A percentile compares a stretch with the other conserved stretches of the same genome.
Evolutionary conservation across 1,284 basidiomycete species (phyloP).

Genomic region (Malassezia cuniculi): DNA sequence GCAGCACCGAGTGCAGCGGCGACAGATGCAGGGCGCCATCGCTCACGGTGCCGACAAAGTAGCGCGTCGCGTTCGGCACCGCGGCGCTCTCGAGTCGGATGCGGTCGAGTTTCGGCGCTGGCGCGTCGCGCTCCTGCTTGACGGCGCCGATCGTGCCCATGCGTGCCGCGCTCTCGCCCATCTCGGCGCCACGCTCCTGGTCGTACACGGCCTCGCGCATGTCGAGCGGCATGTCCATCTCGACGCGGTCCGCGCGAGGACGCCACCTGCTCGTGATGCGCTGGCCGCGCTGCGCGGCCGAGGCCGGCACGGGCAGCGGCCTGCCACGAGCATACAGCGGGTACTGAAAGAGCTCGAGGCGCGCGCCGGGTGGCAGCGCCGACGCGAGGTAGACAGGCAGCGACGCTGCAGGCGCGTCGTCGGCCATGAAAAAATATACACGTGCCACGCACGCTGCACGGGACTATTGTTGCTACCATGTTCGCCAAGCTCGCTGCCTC

Average conservation of each 20-base stretch:
- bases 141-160: slow-evolving; percentile 15
- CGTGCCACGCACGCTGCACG: background rate
- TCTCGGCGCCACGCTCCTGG: slow-evolving; percentile 26
- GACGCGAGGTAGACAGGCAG: slow-evolving; percentile 39
- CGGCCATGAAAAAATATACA: background rate
- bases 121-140: slow-evolving; percentile 17
- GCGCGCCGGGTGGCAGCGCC: slow-evolving; percentile 23
- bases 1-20: slow-evolving; percentile 28
- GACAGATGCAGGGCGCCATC: slow-evolving; percentile 38
- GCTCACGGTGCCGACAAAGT: slow-evolving; percentile 38
- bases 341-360: slow-evolving; percentile 38
- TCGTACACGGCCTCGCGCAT: slow-evolving; percentile 36
- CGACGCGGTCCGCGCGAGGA: slow-evolving; percentile 32
- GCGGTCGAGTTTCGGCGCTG: slow-evolving; percentile 22
- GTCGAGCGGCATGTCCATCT: slow-evolving; percentile 41
- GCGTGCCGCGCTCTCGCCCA: slow-evolving; percentile 16
- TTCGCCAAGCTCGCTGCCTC: slow-evolving; percentile 7
- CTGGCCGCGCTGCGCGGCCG: slow-evolving; percentile 30
- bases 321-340: slow-evolving; percentile 32
- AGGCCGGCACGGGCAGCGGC: slow-evolving; percentile 34
- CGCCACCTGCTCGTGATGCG: slow-evolving; percentile 32
- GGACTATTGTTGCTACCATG: slow-evolving; percentile 3
- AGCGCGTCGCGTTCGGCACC: slow-evolving; percentile 36
- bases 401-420: slow-evolving; percentile 26
- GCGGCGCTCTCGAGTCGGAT: slow-evolving; percentile 32